These are phyloP conservation scores for Austroboletus rostrupii DNA, from an alignment of 1,284 basidiomycete genomes.

Conservation along the genomic window DNA sequence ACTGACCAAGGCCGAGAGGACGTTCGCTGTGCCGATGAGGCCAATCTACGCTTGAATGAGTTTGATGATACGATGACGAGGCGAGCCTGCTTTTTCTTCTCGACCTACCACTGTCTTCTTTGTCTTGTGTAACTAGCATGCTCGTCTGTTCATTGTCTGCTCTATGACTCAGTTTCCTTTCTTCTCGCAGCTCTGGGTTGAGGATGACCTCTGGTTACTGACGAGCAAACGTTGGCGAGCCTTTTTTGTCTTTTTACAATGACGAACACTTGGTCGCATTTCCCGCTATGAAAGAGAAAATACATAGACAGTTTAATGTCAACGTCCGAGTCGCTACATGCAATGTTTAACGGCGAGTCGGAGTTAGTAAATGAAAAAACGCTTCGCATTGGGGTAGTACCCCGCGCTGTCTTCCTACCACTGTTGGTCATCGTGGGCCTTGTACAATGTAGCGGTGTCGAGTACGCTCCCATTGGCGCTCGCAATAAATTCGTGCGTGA, in stretches of 20 bases:
- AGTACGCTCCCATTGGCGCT: conserved; percentile 27
- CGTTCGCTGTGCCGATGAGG: conserved; percentile 20
- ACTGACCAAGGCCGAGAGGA: conserved; percentile 47
- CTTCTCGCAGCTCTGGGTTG: no score
- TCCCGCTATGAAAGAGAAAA: no score
- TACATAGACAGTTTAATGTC: no score
- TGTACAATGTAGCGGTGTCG: conserved; percentile 27
- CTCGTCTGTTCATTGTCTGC: background rate
- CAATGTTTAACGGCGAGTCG: no score
- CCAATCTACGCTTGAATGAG: conserved; percentile 23
- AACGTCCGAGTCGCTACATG: no score
- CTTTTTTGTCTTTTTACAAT: conserved; percentile 1
- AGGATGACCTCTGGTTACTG: no score
- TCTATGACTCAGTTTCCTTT: conserved; percentile 7
- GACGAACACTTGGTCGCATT: background rate
- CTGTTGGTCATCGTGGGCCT: conserved; percentile 17
- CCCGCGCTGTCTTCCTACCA: background rate
- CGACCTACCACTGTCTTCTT: background rate
- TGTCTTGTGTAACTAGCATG: conserved; percentile 24
- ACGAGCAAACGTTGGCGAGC: background rate
- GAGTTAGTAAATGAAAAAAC: background rate
- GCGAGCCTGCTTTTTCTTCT: background rate
- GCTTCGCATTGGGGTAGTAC: background rate
- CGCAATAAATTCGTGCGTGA: conserved; percentile 28
- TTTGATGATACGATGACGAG: background rate